Percentiles rank a stretch among this genome's conserved stretches.
Evolutionary conservation across 306 rosid species (phyloP).

Genomic region (Macrotyloma uniflorum): DNA sequence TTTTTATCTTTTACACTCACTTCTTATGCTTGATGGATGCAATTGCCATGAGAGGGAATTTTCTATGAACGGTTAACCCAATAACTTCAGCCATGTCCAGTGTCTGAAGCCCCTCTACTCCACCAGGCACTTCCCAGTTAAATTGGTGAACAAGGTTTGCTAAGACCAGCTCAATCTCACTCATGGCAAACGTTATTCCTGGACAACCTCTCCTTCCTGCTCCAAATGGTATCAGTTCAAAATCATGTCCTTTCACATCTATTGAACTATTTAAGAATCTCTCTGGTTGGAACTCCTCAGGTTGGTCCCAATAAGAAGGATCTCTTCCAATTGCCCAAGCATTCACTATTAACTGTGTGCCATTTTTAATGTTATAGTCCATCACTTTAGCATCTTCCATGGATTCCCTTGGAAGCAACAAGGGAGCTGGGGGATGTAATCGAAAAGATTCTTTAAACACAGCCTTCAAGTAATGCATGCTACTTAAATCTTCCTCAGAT

Average conservation of each 20-base stretch:
- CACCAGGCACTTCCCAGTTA: constrained; percentile 24
- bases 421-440: constrained; percentile 11
- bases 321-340: constrained; percentile 25
- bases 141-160: constrained; percentile 28
- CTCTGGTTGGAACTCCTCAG: constrained; percentile 19
- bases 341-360: constrained; percentile 14
- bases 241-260: constrained; percentile 35
- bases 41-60: constrained; percentile 12
- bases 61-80: constrained; percentile 5
- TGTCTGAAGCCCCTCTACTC: background rate
- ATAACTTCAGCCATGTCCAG: background rate
- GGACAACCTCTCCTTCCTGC: background rate
- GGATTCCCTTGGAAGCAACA: constrained; percentile 27
- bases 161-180: background rate
- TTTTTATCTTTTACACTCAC: background rate
- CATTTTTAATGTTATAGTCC: background rate
- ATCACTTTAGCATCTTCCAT: background rate
- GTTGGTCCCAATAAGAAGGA: background rate
- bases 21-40: background rate
- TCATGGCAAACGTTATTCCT: background rate
- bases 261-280: constrained; percentile 18
- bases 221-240: constrained; percentile 15
- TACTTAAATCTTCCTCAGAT: background rate
- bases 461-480: constrained; percentile 23
- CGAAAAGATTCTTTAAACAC: constrained; percentile 24